Conservation (phyloP, 306 rosid genomes). For the Quercus parvula region DNA sequence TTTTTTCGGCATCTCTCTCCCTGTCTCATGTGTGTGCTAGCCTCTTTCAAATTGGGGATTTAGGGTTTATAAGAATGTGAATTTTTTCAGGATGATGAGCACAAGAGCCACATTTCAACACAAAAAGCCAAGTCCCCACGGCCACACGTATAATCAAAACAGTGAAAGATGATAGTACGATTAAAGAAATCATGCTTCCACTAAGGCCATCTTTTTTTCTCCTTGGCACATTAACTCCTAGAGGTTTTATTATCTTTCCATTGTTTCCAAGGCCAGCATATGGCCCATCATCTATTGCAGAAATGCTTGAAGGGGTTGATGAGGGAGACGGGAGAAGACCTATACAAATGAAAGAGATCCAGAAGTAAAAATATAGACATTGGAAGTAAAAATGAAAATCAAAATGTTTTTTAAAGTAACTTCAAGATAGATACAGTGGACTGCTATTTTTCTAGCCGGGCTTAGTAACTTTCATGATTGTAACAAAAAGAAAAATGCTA, state of each 20-base stretch:
- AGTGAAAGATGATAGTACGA: slow-evolving; percentile 63
- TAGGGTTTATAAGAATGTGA: slow-evolving; percentile 25
- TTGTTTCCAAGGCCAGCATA: slow-evolving; percentile 38
- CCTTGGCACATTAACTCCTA: slow-evolving; percentile 75
- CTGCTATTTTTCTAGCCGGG: neutral
- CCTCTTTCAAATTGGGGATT: too few species aligned
- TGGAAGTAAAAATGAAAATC: too few species aligned
- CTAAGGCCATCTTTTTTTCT: slow-evolving; percentile 46
- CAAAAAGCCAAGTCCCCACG: slow-evolving; percentile 45
- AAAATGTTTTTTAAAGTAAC: neutral
- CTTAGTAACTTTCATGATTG: neutral
- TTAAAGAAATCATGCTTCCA: slow-evolving; percentile 44
- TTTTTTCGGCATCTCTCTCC: too few species aligned
- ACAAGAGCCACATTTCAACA: slow-evolving; percentile 43
- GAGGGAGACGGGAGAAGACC: slow-evolving; percentile 99
- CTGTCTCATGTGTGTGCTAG: too few species aligned
- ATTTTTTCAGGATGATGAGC: slow-evolving; percentile 22
- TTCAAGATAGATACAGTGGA: neutral
- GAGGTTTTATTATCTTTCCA: slow-evolving; percentile 67
- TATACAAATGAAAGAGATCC: slow-evolving; percentile 28
- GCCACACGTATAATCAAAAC: slow-evolving; percentile 50
- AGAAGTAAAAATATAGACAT: slow-evolving; percentile 18
- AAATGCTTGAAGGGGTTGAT: slow-evolving; percentile 43
- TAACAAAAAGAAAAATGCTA: neutral
- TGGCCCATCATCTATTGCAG: slow-evolving; percentile 59